Evolutionary conservation across 805 yeast species (phyloP).

Genomic region (Sungouiozyma intestinalis): DNA sequence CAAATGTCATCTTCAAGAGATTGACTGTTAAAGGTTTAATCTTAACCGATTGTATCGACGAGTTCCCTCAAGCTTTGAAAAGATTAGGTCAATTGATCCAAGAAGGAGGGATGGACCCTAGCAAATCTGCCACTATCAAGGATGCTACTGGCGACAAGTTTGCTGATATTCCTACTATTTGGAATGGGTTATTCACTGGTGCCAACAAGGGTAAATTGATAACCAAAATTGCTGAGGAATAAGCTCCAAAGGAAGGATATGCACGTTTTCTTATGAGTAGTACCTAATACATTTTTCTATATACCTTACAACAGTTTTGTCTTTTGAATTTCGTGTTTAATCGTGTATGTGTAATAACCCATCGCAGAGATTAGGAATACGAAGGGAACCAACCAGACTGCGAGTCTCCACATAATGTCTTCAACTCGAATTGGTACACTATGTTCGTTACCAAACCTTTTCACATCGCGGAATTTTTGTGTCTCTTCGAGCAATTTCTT

Average conservation of each 20-base stretch:
- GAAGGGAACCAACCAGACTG: slow-evolving; percentile 25
- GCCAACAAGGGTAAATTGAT: slow-evolving; percentile 42
- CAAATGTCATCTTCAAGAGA: slow-evolving; percentile 39
- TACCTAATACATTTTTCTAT: neutral
- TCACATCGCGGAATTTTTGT: slow-evolving; percentile 19
- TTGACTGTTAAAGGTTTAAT: slow-evolving; percentile 45
- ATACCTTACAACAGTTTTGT: slow-evolving; percentile 18
- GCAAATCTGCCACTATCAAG: slow-evolving; percentile 31
- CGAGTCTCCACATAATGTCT: slow-evolving; percentile 20
- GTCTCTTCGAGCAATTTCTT: slow-evolving; percentile 24
- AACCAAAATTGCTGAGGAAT: slow-evolving; percentile 31
- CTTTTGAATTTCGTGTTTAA: slow-evolving; percentile 28
- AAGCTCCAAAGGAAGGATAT: neutral
- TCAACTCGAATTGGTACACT: slow-evolving; percentile 8
- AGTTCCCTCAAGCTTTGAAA: slow-evolving; percentile 31
- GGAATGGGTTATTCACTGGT: slow-evolving; percentile 38
- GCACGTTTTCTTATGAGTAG: neutral
- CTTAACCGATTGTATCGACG: slow-evolving; percentile 33
- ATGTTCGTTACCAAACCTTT: slow-evolving; percentile 8
- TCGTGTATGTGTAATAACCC: slow-evolving; percentile 28
- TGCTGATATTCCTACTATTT: slow-evolving; percentile 35
- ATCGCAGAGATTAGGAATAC: slow-evolving; percentile 21
- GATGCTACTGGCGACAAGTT: slow-evolving; percentile 36
- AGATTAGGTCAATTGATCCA: slow-evolving; percentile 31
- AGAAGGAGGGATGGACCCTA: slow-evolving; percentile 33